These are phyloP conservation scores for Rubia peregrina DNA, from an alignment of 305 asterid species.

Conservation along the genomic window DNA sequence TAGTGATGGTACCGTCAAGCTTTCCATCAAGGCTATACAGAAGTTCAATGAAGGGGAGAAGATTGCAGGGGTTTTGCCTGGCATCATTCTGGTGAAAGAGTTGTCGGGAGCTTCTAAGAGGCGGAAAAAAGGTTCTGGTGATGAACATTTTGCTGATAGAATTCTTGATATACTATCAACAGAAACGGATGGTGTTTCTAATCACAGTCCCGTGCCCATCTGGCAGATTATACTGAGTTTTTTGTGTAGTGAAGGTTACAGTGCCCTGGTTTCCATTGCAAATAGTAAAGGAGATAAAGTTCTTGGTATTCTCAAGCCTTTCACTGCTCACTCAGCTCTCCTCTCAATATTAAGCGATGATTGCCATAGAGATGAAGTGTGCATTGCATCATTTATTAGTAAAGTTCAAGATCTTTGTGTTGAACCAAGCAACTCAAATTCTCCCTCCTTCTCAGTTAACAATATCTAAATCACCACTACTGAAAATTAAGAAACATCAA, in stretches of 20 bases:
- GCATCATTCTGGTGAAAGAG: constrained; percentile 51
- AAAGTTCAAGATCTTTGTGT: constrained; percentile 20
- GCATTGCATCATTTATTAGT: constrained; percentile 19
- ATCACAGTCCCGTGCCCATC: constrained; percentile 35
- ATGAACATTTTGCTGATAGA: constrained; percentile 40
- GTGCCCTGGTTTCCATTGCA: constrained; percentile 55
- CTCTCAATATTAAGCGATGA: constrained; percentile 35
- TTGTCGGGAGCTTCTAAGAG: constrained; percentile 30
- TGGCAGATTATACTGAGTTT: constrained; percentile 86
- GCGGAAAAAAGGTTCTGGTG: constrained; percentile 26
- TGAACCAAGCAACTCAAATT: constrained; percentile 30
- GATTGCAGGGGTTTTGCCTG: constrained; percentile 31
- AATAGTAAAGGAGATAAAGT: constrained; percentile 39
- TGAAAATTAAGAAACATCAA: no score
- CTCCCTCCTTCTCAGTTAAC: no score
- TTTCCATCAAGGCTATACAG: constrained; percentile 52
- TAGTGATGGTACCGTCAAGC: constrained; percentile 38
- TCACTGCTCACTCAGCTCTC: constrained; percentile 57
- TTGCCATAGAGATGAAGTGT: constrained; percentile 21
- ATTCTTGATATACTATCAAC: constrained; percentile 55
- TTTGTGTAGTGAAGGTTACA: constrained; percentile 52
- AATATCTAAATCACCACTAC: no score
- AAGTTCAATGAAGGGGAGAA: constrained; percentile 29
- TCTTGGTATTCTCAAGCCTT: constrained; percentile 59
- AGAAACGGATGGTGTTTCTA: constrained; percentile 36